These are phyloP conservation scores for Psilocybe cyanescens DNA, from an alignment of 768 basidiomycete genomes.

Conservation along the genomic window DNA sequence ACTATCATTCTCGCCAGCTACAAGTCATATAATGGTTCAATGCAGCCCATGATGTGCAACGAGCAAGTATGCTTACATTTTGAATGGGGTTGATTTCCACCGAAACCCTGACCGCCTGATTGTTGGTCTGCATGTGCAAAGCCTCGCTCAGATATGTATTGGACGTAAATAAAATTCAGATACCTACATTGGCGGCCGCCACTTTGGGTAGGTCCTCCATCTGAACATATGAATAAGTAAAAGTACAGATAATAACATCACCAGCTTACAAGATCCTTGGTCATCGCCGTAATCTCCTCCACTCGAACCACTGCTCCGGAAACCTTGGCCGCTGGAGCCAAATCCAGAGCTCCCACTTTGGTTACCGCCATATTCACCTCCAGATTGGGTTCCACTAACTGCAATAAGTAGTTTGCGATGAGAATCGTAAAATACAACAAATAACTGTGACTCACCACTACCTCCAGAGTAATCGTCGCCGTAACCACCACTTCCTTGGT, in stretches of 20 bases:
- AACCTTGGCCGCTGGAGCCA: not conserved
- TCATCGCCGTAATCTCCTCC: constrained; percentile 1
- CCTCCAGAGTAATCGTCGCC: constrained; percentile 1
- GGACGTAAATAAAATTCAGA: not conserved
- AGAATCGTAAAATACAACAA: not conserved
- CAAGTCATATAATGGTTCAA: not conserved
- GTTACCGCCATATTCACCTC: not conserved
- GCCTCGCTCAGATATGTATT: not conserved
- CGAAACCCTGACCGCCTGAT: not conserved
- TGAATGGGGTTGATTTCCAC: not conserved
- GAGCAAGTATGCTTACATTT: not conserved
- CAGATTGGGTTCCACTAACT: not conserved
- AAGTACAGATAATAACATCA: not conserved
- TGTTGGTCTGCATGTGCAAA: not conserved
- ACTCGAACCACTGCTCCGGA: constrained; percentile 1
- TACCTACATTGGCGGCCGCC: not conserved
- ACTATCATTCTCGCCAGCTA: constrained; percentile 10
- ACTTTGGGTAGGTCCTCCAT: not conserved
- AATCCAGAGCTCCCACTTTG: not conserved
- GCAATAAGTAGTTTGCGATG: no score
- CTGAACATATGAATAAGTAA: not conserved
- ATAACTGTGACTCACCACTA: not conserved
- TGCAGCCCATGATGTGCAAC: not conserved
- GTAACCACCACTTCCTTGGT: constrained; percentile 1
- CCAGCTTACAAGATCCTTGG: not conserved